Conservation (phyloP, 176 grass and related monocot genomes). For the Cocos nucifera region DNA sequence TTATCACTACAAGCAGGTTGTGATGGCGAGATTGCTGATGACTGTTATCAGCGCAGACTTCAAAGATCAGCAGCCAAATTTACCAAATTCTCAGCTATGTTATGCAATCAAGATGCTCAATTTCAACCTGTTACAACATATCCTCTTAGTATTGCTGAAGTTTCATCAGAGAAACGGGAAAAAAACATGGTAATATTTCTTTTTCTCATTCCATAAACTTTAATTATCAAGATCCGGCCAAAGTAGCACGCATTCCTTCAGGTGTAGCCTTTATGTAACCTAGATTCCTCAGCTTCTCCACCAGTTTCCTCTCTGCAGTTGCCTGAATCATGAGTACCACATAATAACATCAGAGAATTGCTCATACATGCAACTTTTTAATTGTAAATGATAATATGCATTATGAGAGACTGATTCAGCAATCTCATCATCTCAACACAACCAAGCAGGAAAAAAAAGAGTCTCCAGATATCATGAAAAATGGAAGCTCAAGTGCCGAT, state of each 20-base stretch:
- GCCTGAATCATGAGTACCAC: not conserved
- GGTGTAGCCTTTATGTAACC: not conserved
- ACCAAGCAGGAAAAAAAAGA: not conserved
- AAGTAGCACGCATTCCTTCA: not conserved
- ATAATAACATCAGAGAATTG: no score
- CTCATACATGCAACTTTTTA: not conserved
- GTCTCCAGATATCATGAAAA: not conserved
- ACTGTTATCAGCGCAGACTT: no score
- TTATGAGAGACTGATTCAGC: not conserved
- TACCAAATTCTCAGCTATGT: no score
- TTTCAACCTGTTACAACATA: no score
- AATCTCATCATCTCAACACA: not conserved
- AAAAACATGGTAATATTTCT: no score
- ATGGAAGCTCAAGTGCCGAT: not conserved
- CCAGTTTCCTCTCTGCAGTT: slow-evolving; percentile 4
- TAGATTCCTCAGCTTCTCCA: not conserved
- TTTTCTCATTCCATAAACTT: no score
- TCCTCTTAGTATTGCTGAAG: no score
- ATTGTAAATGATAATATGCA: not conserved
- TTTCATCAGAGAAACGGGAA: no score
- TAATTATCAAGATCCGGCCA: not conserved
- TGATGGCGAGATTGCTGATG: no score
- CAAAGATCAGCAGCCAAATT: no score
- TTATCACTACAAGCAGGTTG: no score
- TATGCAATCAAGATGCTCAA: no score